phyloP scores from a whole-genome alignment of 305 asterid species.

The Fraxinus sp. region DNA sequence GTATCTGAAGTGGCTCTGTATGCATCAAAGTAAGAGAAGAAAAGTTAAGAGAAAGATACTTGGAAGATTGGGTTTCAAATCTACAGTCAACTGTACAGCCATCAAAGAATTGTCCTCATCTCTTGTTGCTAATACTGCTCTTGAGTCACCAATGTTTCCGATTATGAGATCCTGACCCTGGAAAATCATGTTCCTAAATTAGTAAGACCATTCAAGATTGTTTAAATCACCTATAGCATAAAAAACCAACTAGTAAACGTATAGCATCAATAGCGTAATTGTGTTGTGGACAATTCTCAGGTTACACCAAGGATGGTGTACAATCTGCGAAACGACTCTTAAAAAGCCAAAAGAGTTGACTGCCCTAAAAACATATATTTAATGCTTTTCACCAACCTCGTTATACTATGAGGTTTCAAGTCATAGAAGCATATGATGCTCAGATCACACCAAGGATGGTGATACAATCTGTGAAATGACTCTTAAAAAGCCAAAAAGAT shows the following conservation, averaged over 20 bases:
- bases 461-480: neutral
- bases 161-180: conserved; percentile 38
- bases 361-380: neutral
- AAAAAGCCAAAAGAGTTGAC: neutral
- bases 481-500: neutral
- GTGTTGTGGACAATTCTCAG: neutral
- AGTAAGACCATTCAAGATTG: neutral
- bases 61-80: conserved; percentile 41
- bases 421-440: neutral
- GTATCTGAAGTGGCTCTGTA: neutral
- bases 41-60: conserved; percentile 20
- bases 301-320: neutral
- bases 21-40: neutral
- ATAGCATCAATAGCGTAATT: neutral
- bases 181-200: neutral
- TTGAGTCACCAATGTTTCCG: conserved; percentile 40
- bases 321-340: neutral
- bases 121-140: conserved; percentile 36
- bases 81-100: conserved; percentile 39
- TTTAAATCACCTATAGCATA: neutral
- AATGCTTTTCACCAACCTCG: neutral
- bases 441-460: neutral
- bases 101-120: conserved; percentile 24
- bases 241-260: neutral
- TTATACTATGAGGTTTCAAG: neutral